phyloP scores from a whole-genome alignment of 2,329 filamentous ascomycete genomes.

The Raffaelea deltoideospora region DNA sequence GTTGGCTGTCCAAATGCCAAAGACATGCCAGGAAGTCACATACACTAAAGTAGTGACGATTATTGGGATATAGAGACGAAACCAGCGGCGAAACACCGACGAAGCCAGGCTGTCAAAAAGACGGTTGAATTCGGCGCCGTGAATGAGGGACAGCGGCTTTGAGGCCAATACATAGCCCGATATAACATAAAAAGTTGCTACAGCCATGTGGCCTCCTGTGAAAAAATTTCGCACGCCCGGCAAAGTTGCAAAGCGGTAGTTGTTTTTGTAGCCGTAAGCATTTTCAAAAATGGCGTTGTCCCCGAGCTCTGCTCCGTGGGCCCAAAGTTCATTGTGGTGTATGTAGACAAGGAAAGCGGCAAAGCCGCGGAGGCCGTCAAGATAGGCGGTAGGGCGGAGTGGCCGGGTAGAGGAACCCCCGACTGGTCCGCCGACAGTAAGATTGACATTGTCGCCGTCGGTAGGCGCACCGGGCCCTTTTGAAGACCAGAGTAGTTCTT shows the following conservation, averaged over 20 bases:
- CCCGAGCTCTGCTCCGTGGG: slow-evolving; percentile 22
- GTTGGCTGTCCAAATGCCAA: slow-evolving; percentile 28
- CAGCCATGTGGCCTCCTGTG: slow-evolving; percentile 44
- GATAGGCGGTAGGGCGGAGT: slow-evolving; percentile 38
- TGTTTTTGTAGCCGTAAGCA: slow-evolving; percentile 32
- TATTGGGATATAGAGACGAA: slow-evolving; percentile 34
- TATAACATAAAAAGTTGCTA: slow-evolving; percentile 33
- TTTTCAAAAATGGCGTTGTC: slow-evolving; percentile 31
- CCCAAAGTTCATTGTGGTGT: slow-evolving; percentile 45
- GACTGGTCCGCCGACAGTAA: background rate
- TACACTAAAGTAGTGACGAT: slow-evolving; percentile 39
- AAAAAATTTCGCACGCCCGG: slow-evolving; percentile 46
- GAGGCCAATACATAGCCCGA: slow-evolving; percentile 38
- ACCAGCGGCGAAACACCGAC: slow-evolving; percentile 32
- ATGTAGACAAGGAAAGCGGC: slow-evolving; percentile 51
- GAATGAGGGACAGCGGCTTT: slow-evolving; percentile 31
- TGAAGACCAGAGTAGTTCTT: slow-evolving; percentile 14
- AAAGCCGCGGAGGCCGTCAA: slow-evolving; percentile 52
- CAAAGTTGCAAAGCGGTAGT: slow-evolving; percentile 34
- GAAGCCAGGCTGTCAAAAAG: slow-evolving; percentile 29
- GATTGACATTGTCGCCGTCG: too few relatives aligned
- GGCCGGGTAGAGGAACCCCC: slow-evolving; percentile 18
- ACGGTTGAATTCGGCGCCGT: slow-evolving; percentile 23
- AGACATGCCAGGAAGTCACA: slow-evolving; percentile 35
- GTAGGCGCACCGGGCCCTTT: background rate